These are phyloP conservation scores for Calocera cornea DNA, from an alignment of 768 basidiomycete species.

Conservation along the genomic window DNA sequence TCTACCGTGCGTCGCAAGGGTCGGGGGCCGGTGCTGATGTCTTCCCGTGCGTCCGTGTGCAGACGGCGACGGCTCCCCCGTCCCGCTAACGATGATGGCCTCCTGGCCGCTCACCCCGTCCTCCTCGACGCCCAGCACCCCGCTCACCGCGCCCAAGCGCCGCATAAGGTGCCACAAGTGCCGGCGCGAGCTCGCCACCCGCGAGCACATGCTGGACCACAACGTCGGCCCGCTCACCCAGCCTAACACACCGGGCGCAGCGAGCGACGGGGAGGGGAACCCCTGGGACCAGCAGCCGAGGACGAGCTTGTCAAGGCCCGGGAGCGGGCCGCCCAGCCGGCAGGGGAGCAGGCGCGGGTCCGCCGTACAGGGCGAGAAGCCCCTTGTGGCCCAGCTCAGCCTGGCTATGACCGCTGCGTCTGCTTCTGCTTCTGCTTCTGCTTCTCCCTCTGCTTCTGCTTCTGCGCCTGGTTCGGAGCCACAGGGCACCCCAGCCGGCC, in stretches of 20 bases:
- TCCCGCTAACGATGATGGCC: slow-evolving; percentile 62
- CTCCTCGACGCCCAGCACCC: slow-evolving; percentile 47
- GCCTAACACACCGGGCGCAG: not conserved
- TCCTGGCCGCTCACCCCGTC: slow-evolving; percentile 53
- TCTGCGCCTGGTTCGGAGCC: too few relatives aligned
- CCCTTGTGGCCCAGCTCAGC: not conserved
- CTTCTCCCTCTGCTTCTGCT: too few relatives aligned
- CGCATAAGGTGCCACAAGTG: slow-evolving; percentile 89
- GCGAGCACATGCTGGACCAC: slow-evolving; percentile 91
- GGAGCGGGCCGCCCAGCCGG: not conserved
- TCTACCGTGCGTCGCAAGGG: not conserved
- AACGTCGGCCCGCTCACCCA: slow-evolving; percentile 57
- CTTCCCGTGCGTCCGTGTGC: not conserved
- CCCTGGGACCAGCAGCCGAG: not conserved
- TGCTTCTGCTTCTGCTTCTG: too few relatives aligned
- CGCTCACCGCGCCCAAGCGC: slow-evolving; percentile 32
- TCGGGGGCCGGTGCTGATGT: not conserved
- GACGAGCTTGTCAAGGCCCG: not conserved
- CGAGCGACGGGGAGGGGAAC: not conserved
- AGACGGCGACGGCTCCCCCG: slow-evolving; percentile 63
- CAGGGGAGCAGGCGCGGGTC: not conserved
- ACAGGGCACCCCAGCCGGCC: not conserved
- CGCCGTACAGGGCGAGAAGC: not conserved
- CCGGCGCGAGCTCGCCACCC: slow-evolving; percentile 72
- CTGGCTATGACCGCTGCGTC: too few relatives aligned